phyloP scores from a whole-genome alignment of 108 stramenopile genomes.

The Cyclotella atomus region DNA sequence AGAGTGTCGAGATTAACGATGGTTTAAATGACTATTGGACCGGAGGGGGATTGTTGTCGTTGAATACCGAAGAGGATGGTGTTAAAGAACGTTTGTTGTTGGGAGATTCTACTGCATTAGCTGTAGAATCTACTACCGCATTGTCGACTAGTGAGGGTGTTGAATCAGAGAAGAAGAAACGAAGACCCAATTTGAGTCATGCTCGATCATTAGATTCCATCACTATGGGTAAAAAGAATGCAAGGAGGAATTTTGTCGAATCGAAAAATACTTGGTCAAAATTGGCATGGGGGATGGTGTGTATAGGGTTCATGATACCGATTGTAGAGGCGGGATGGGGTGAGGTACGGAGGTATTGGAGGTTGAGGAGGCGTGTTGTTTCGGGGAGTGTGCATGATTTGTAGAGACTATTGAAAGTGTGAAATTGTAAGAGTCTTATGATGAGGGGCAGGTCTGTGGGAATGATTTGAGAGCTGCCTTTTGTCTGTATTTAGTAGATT shows the following conservation, averaged over 20 bases:
- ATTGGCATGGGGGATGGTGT: slow-evolving; percentile 6
- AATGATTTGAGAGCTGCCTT: not conserved
- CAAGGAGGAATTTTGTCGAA: not conserved
- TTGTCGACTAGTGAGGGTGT: not conserved
- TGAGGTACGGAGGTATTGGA: not conserved
- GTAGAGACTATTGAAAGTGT: not conserved
- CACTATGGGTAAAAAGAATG: not conserved
- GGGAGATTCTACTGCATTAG: not conserved
- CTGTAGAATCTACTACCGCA: too few species aligned
- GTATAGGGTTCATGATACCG: slow-evolving; percentile 19
- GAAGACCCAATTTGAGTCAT: slow-evolving; percentile 14
- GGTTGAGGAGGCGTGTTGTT: slow-evolving; percentile 10
- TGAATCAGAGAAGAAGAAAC: slow-evolving; percentile 7
- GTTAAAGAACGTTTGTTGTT: slow-evolving; percentile 11
- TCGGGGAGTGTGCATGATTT: slow-evolving; percentile 6
- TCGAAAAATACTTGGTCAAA: slow-evolving; percentile 3
- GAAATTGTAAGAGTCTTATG: not conserved
- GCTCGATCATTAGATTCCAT: slow-evolving; percentile 7
- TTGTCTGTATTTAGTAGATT: too few species aligned
- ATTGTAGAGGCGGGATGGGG: slow-evolving; percentile 18
- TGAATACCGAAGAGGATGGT: slow-evolving; percentile 19
- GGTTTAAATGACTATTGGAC: slow-evolving; percentile 45
- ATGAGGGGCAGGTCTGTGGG: not conserved
- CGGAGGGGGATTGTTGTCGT: slow-evolving; percentile 15
- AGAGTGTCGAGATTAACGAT: slow-evolving; percentile 32